Percentiles rank a stretch among this genome's conserved stretches.
Evolutionary conservation across 257 asterid genomes (phyloP).

Genomic region (Nicotiana sylvestris): DNA sequence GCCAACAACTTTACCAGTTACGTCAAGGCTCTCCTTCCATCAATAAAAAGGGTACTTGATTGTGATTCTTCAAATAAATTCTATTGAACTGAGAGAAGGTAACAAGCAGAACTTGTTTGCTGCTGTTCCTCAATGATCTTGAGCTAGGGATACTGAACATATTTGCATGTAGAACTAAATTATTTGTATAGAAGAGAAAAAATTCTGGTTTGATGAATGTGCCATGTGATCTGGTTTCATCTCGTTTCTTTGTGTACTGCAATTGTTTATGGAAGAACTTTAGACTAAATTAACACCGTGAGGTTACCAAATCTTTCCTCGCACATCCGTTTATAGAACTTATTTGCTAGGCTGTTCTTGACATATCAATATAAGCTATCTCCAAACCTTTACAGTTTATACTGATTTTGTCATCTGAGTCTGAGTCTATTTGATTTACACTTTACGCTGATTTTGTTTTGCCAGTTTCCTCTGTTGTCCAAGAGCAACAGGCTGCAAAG

Average conservation of each 20-base stretch:
- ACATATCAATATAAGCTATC: not conserved
- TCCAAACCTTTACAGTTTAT: not conserved
- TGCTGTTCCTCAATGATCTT: not conserved
- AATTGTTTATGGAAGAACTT: not conserved
- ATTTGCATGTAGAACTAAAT: not conserved
- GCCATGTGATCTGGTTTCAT: not conserved
- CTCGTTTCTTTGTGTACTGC: not conserved
- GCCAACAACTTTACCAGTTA: too few relatives aligned
- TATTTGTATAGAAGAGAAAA: not conserved
- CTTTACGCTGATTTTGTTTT: not conserved
- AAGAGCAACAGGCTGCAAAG: constrained; percentile 74
- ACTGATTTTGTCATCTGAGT: not conserved
- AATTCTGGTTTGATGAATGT: not conserved
- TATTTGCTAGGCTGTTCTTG: not conserved
- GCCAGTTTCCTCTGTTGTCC: constrained; percentile 88
- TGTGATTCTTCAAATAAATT: not conserved
- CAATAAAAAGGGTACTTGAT: not conserved
- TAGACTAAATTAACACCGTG: not conserved
- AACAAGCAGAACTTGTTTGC: not conserved
- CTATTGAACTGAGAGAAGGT: not conserved
- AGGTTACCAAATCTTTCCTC: not conserved
- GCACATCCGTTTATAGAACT: not conserved
- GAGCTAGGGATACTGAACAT: not conserved
- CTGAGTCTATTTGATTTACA: not conserved
- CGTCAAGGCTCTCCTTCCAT: too few relatives aligned